Base-by-base conservation (phyloP, 1,284 basidiomycete genomes). In the Cystobasidium slooffiae region DNA sequence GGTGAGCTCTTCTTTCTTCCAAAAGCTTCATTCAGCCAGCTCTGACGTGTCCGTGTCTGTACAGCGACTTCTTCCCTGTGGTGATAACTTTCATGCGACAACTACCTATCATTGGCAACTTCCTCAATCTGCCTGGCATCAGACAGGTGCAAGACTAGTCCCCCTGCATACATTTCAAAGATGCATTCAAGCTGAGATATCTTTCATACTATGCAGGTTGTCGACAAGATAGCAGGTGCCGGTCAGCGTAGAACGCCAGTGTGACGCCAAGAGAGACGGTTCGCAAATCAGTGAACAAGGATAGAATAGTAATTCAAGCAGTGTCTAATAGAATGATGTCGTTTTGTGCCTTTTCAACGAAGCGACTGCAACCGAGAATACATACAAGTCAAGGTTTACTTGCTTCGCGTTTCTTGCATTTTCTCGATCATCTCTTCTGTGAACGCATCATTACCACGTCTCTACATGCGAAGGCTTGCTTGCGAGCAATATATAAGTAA, bases 51-150 rank as follows among this genome's bases (percentile, higher is more conserved):
- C 31, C 31, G 31, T 22, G 14, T 16, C 7, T 16, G 31, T 72
- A 74, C 84, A 99, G 96, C 62, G 96, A 98, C 84, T 99, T 99
- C 86, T 99, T 99, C 88, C 97, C 97, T 6, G 96, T 98, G 74
- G 92, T 99, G 75, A 86, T 99, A 74, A 95, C 93, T 61, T 98
- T 99, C 86, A 84, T 99, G 77, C 87, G 97, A 77, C 97, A 99
- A 84, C 83, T 98, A 72, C 97, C 97, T 0, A 88, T 97, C 78
- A 88, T 99, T 75, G 97, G 97, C 43, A 91, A 89, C 1, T 83
- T 94, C 76, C 84, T 99, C 62, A 91, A 90, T 5, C 82, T 98
- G 77, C 96, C 97, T 3, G 81, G 78, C 24, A 80, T 84, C 20
- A 78, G 83, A 68, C 80, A 80, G 51, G 84, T 84, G 76, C 77